A percentile compares a stretch with the other conserved stretches of the same genome.
These are phyloP conservation scores for Hortiboletus campestris DNA, from an alignment of 768 basidiomycete genomes.

Conservation along the genomic window DNA sequence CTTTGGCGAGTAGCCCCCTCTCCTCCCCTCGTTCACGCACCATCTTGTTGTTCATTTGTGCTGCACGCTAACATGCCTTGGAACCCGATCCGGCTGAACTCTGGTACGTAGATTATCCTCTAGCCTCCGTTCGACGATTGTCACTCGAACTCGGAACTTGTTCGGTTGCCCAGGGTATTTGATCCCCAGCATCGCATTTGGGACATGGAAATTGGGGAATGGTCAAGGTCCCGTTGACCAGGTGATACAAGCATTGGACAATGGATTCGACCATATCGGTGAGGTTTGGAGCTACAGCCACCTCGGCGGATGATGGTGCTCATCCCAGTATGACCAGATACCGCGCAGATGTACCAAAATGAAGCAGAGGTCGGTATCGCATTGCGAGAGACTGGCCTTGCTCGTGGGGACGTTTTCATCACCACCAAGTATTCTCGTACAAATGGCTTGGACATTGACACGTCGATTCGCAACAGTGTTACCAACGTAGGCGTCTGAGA, in stretches of 20 bases:
- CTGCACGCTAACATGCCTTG: constrained; percentile 50
- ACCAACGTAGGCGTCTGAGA: constrained; percentile 43
- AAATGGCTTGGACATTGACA: constrained; percentile 49
- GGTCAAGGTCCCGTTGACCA: constrained; percentile 51
- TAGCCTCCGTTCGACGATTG: background rate
- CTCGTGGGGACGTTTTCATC: constrained; percentile 59
- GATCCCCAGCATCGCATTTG: constrained; percentile 56
- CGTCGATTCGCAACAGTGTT: constrained; percentile 56
- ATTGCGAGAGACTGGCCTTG: constrained; percentile 52
- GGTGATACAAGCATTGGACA: constrained; percentile 60
- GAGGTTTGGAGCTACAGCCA: constrained; percentile 11
- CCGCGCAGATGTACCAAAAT: constrained; percentile 62
- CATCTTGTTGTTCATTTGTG: background rate
- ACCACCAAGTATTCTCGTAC: constrained; percentile 65
- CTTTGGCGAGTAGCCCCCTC: too few relatives aligned
- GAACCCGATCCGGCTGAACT: constrained; percentile 55
- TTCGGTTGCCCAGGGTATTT: constrained; percentile 35
- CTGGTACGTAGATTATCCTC: constrained; percentile 39
- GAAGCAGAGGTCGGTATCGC: constrained; percentile 47
- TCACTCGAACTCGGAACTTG: background rate
- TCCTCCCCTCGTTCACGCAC: background rate
- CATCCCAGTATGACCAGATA: constrained; percentile 40
- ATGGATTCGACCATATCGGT: constrained; percentile 66
- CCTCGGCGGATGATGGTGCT: background rate
- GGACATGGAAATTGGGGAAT: constrained; percentile 62